phyloP scores from a whole-genome alignment of 345 rosid genomes.

The Pistacia atlantica region DNA sequence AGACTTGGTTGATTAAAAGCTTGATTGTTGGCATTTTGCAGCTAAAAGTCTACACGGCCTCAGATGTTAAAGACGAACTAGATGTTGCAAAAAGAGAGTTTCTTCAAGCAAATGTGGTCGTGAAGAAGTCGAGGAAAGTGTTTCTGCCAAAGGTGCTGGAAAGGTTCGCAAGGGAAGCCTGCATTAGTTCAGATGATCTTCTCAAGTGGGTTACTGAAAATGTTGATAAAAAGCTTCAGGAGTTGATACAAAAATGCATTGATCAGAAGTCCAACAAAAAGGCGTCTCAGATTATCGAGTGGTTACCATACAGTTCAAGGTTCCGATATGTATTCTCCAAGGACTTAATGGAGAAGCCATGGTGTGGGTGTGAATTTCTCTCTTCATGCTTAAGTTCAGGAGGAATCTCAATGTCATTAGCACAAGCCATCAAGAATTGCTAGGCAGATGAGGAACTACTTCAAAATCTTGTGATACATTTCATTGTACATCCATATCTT shows the following conservation, averaged over 20 bases:
- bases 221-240: slow-evolving; percentile 60
- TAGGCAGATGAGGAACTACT: background rate
- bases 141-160: slow-evolving; percentile 71
- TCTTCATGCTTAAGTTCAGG: slow-evolving; percentile 13
- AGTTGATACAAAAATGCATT: slow-evolving; percentile 56
- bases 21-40: slow-evolving; percentile 26
- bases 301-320: slow-evolving; percentile 76
- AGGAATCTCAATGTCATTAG: slow-evolving; percentile 15
- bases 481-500: slow-evolving; percentile 5
- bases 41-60: slow-evolving; percentile 74
- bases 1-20: background rate
- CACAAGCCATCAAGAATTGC: slow-evolving; percentile 16
- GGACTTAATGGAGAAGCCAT: slow-evolving; percentile 68
- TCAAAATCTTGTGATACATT: background rate
- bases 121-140: slow-evolving; percentile 67
- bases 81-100: slow-evolving; percentile 73
- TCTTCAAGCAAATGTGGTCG: slow-evolving; percentile 53
- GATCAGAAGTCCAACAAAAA: slow-evolving; percentile 53
- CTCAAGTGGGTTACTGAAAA: slow-evolving; percentile 61
- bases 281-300: slow-evolving; percentile 58
- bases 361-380: slow-evolving; percentile 44
- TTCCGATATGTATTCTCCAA: slow-evolving; percentile 73
- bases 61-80: slow-evolving; percentile 62
- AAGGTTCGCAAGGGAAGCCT: slow-evolving; percentile 70
- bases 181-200: slow-evolving; percentile 54